Percentiles rank a stretch among this genome's conserved stretches.
These are phyloP conservation scores for Silene vulgaris DNA, from an alignment of 179 eudicot genomes.

Conservation along the genomic window DNA sequence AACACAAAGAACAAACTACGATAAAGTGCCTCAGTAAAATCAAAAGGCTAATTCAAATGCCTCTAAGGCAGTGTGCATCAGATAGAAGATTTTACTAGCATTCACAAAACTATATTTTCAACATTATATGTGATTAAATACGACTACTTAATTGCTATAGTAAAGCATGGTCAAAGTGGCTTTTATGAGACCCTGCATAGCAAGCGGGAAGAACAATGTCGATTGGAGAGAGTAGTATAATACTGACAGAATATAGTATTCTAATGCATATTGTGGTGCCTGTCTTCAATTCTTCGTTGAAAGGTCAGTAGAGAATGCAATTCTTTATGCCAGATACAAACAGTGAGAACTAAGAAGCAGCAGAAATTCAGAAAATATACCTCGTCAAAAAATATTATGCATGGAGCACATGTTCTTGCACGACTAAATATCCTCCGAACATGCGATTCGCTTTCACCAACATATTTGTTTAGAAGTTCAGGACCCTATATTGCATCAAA, in stretches of 20 bases:
- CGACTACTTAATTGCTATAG: no score
- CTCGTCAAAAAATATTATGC: constrained; percentile 98
- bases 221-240: no score
- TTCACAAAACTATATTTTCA: no score
- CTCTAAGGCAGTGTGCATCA: no score
- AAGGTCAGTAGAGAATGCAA: not conserved
- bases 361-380: constrained; percentile 29
- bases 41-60: no score
- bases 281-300: not conserved
- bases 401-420: constrained; percentile 91
- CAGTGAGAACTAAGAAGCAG: not conserved
- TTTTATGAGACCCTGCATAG: no score
- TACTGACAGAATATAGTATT: not conserved
- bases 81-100: no score
- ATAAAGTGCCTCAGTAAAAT: not conserved
- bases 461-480: constrained; percentile 80
- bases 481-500: constrained; percentile 53
- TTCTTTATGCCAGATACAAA: not conserved
- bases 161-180: no score
- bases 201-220: no score
- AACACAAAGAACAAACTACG: not conserved
- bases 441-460: constrained; percentile 86
- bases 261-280: not conserved
- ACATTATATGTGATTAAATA: no score
- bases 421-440: constrained; percentile 74